These are phyloP conservation scores for Paracoccidioides lutzii DNA, from an alignment of 2,329 filamentous ascomycete genomes.

Conservation along the genomic window DNA sequence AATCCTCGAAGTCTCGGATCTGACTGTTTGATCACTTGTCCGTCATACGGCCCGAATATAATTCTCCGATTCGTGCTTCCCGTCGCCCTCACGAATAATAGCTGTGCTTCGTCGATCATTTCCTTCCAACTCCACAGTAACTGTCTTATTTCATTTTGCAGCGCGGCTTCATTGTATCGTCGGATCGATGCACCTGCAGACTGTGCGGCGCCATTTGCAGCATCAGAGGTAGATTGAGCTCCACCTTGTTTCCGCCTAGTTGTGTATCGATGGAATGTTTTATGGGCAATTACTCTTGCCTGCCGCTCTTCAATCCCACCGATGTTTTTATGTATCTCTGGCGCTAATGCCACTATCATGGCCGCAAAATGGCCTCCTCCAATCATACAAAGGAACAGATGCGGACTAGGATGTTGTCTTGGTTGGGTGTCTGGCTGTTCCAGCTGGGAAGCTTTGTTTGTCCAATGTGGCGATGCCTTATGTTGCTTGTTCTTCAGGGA, in stretches of 20 bases:
- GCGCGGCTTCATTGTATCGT: constrained; percentile 84
- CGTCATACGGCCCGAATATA: constrained; percentile 82
- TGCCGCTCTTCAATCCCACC: constrained; percentile 65
- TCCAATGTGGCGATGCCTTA: constrained; percentile 38
- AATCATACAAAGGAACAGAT: constrained; percentile 97
- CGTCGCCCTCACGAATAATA: constrained; percentile 81
- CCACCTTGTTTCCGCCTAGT: constrained; percentile 94
- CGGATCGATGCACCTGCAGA: constrained; percentile 83
- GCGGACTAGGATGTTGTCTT: constrained; percentile 46
- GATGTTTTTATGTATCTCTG: constrained; percentile 58
- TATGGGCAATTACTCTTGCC: constrained; percentile 81
- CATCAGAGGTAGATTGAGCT: constrained; percentile 84
- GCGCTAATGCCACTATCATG: constrained; percentile 83
- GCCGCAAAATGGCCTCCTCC: constrained; percentile 94
- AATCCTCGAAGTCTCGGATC: constrained; percentile 75
- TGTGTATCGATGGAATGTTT: constrained; percentile 96
- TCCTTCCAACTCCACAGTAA: constrained; percentile 73
- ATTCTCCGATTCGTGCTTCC: constrained; percentile 76
- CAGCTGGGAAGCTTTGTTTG: constrained; percentile 25
- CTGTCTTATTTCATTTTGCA: constrained; percentile 75
- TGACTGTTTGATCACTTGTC: constrained; percentile 64
- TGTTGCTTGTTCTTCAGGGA: constrained; percentile 67
- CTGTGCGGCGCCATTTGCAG: constrained; percentile 84
- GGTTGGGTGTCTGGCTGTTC: constrained; percentile 47
- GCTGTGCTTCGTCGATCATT: constrained; percentile 69